phyloP scores from a whole-genome alignment of 306 rosid species.

The Potentilla sterilis region DNA sequence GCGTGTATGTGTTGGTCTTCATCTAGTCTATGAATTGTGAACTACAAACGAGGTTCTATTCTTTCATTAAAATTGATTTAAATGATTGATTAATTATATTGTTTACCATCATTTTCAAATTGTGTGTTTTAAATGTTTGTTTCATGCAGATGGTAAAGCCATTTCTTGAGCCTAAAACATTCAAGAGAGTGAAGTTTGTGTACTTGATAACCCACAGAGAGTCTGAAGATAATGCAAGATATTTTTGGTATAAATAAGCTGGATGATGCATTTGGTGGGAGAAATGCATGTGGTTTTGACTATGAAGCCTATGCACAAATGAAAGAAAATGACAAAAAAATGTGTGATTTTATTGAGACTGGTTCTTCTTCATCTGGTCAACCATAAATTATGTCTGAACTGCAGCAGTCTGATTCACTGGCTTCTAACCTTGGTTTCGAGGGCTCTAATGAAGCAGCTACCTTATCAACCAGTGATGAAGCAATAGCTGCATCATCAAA shows the following conservation, averaged over 20 bases:
- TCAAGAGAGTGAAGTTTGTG: constrained; percentile 63
- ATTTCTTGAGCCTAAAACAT: constrained; percentile 67
- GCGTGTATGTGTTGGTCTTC: too few species aligned
- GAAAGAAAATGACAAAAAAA: constrained; percentile 60
- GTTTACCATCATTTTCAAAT: constrained; percentile 5
- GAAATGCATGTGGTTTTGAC: constrained; percentile 35
- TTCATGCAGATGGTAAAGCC: constrained; percentile 68
- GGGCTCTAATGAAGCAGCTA: constrained; percentile 20
- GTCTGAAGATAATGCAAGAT: constrained; percentile 58
- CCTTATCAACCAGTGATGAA: constrained; percentile 25
- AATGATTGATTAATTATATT: too few species aligned
- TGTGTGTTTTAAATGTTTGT: not conserved
- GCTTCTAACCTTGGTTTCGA: constrained; percentile 32
- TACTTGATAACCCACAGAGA: constrained; percentile 57
- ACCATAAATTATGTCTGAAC: constrained; percentile 19
- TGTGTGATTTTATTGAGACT: constrained; percentile 29
- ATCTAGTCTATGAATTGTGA: too few species aligned
- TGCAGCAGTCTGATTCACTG: constrained; percentile 18
- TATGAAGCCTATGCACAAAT: constrained; percentile 47
- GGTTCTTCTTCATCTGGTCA: constrained; percentile 29
- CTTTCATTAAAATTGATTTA: too few species aligned
- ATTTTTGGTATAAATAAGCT: constrained; percentile 52
- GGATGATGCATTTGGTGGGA: constrained; percentile 72
- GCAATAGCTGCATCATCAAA: constrained; percentile 22
- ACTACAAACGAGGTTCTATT: too few species aligned